Percentiles rank a stretch among this genome's conserved stretches.
Conservation (phyloP, 2,329 filamentous ascomycete genomes). For the Calonectria hongkongensis region DNA sequence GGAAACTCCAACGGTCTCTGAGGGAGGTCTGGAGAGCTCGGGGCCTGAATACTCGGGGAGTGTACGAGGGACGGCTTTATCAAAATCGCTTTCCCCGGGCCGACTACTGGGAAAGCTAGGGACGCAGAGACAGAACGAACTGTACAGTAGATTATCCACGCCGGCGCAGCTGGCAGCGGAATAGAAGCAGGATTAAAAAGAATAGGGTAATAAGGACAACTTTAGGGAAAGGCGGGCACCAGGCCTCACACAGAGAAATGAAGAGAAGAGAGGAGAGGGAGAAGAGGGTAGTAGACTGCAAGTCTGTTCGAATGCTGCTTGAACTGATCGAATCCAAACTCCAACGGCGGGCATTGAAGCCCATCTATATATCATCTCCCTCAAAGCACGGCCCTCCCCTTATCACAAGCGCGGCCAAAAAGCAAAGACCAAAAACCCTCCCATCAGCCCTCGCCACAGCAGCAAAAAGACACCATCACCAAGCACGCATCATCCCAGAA, state of each 20-base stretch:
- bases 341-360: slow-evolving; percentile 21
- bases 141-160: slow-evolving; percentile 47
- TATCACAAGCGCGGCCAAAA: neutral
- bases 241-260: slow-evolving; percentile 26
- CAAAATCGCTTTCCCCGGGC: slow-evolving; percentile 43
- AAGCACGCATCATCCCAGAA: slow-evolving; percentile 44
- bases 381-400: slow-evolving; percentile 29
- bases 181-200: slow-evolving; percentile 21
- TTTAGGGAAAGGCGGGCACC: slow-evolving; percentile 25
- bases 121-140: slow-evolving; percentile 47
- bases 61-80: slow-evolving; percentile 29
- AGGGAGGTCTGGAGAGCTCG: slow-evolving; percentile 31
- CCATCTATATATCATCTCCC: slow-evolving; percentile 41
- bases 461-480: slow-evolving; percentile 25
- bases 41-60: slow-evolving; percentile 46
- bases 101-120: slow-evolving; percentile 46
- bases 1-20: slow-evolving; percentile 41
- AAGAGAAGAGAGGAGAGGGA: slow-evolving; percentile 12
- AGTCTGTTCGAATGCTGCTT: slow-evolving; percentile 36
- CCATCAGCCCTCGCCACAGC: slow-evolving; percentile 8
- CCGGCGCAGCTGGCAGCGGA: slow-evolving; percentile 45
- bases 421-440: neutral
- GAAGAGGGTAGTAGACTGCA: slow-evolving; percentile 2
- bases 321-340: slow-evolving; percentile 40
- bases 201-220: neutral